Evolutionary conservation across 1,284 basidiomycete species (phyloP), one percentile per base, ranked within the genome.

Genomic region (Cutaneotrichosporon curvatum): DNA sequence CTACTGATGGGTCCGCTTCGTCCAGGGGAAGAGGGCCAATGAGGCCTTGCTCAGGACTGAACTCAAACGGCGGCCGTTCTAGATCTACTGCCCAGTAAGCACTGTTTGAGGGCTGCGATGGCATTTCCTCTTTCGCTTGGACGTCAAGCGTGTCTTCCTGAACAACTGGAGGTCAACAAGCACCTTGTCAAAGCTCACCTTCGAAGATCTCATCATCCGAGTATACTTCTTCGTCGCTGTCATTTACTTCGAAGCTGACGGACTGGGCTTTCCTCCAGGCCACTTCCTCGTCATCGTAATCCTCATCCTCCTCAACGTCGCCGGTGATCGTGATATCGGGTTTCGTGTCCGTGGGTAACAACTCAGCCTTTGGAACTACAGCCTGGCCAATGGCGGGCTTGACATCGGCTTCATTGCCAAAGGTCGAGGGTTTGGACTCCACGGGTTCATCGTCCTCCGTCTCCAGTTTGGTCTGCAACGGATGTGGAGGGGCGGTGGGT

Each of bases 1-100:
- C 48, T 8, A 72, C 60, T 14, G 55, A 56, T 4, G 40, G 45
- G 3, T 53, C 37, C 5, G 48, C 45, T 0, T 43, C 38, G 28
- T 68, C 66, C 2, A 72, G 56, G 0, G 19, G 11, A 11, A 57
- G 56, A 0, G 62, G 55, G 1, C 53, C 57, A 14, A 57, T 63
- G 10, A 22, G n/a, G 0, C 46, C 33, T 31, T 59, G 59, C 21
- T 51, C 50, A 0, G 39, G 28, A 2, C 51, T 51, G 33, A 44
- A 46, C 0, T 51, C 40, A 46, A 68, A 65, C 0, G 21, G 6
- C 0, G 65, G 65, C 32, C 60, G 52, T 30, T 51, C 49, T 5
- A n/a, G n/a, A n/a, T n/a, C n/a, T n/a, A n/a, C n/a, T n/a, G n/a
- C n/a, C n/a, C n/a, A n/a, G n/a, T n/a, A n/a, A n/a, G n/a, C n/a